A percentile compares a stretch with the other conserved stretches of the same genome.
Evolutionary conservation across 2,329 filamentous ascomycete species (phyloP).

Genomic region (Colletotrichum ledebouriae): DNA sequence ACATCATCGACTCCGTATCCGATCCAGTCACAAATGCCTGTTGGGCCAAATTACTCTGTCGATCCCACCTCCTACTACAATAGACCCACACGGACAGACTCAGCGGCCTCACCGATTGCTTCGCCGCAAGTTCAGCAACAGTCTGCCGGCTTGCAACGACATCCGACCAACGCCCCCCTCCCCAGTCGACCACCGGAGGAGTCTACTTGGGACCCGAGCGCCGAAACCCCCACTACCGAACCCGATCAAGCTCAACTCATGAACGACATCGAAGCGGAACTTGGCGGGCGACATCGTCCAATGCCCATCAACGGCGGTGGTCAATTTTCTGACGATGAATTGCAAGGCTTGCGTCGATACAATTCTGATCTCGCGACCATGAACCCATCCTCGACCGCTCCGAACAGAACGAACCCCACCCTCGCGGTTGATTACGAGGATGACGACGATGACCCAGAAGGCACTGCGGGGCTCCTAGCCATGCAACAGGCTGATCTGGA

Average conservation of each 20-base stretch:
- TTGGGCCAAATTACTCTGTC: slow-evolving; percentile 63
- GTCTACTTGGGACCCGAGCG: slow-evolving; percentile 56
- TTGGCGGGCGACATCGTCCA: slow-evolving; percentile 58
- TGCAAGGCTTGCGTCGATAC: slow-evolving; percentile 63
- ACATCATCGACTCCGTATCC: slow-evolving; percentile 65
- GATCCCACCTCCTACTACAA: slow-evolving; percentile 62
- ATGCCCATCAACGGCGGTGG: slow-evolving; percentile 58
- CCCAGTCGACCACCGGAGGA: slow-evolving; percentile 67
- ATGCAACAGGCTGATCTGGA: slow-evolving; percentile 89
- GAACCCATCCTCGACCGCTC: slow-evolving; percentile 54
- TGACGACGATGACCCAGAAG: slow-evolving; percentile 91
- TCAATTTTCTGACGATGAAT: slow-evolving; percentile 59
- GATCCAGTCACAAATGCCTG: slow-evolving; percentile 65
- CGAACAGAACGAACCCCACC: slow-evolving; percentile 55
- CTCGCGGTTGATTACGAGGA: slow-evolving; percentile 59
- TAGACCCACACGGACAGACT: slow-evolving; percentile 62
- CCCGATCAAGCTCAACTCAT: slow-evolving; percentile 52
- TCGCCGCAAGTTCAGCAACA: slow-evolving; percentile 60
- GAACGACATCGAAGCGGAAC: slow-evolving; percentile 69
- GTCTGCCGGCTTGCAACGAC: slow-evolving; percentile 64
- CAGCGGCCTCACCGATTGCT: slow-evolving; percentile 61
- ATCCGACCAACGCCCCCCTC: slow-evolving; percentile 72
- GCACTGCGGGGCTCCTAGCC: slow-evolving; percentile 84
- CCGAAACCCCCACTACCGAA: slow-evolving; percentile 47
- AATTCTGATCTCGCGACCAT: slow-evolving; percentile 61